Evolutionary conservation across 2,329 filamentous ascomycete species (phyloP).

Genomic region (Microcyclospora pomicola): DNA sequence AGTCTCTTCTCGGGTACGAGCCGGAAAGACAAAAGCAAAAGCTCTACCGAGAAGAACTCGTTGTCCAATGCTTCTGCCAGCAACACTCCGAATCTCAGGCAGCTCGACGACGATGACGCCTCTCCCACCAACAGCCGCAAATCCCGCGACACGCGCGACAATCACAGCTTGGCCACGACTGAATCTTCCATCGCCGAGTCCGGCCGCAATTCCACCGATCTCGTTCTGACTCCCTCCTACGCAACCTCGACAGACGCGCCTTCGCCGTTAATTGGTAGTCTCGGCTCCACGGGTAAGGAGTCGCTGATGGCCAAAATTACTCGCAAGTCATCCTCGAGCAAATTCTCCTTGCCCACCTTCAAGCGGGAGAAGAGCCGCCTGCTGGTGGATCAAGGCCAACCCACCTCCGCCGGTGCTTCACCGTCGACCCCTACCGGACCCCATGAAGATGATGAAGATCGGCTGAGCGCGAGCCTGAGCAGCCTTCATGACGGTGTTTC

Average conservation of each 20-base stretch:
- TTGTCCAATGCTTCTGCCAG: slow-evolving; percentile 7
- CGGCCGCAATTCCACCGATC: slow-evolving; percentile 14
- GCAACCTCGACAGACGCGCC: slow-evolving; percentile 9
- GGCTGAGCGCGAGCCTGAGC: slow-evolving; percentile 18
- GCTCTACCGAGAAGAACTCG: slow-evolving; percentile 9
- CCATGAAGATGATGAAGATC: slow-evolving; percentile 26
- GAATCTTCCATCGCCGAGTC: slow-evolving; percentile 20
- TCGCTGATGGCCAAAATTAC: slow-evolving; percentile 37
- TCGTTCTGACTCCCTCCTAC: slow-evolving; percentile 19
- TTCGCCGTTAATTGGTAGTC: slow-evolving; percentile 18
- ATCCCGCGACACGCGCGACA: slow-evolving; percentile 31
- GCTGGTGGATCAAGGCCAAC: slow-evolving; percentile 6
- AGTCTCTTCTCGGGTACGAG: slow-evolving; percentile 42
- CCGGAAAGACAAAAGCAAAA: slow-evolving; percentile 25
- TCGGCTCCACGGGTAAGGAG: slow-evolving; percentile 26
- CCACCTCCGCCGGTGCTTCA: slow-evolving; percentile 11
- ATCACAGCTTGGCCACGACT: slow-evolving; percentile 25
- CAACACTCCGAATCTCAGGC: slow-evolving; percentile 5
- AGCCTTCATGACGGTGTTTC: slow-evolving; percentile 24
- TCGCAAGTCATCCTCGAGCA: slow-evolving; percentile 31
- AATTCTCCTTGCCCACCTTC: slow-evolving; percentile 28
- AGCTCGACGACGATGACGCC: slow-evolving; percentile 17
- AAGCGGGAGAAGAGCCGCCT: slow-evolving; percentile 24
- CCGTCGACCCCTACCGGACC: slow-evolving; percentile 9
- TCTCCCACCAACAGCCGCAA: slow-evolving; percentile 26